Conservation (phyloP, 495 filamentous ascomycete species). For the Penicillium daleae region DNA sequence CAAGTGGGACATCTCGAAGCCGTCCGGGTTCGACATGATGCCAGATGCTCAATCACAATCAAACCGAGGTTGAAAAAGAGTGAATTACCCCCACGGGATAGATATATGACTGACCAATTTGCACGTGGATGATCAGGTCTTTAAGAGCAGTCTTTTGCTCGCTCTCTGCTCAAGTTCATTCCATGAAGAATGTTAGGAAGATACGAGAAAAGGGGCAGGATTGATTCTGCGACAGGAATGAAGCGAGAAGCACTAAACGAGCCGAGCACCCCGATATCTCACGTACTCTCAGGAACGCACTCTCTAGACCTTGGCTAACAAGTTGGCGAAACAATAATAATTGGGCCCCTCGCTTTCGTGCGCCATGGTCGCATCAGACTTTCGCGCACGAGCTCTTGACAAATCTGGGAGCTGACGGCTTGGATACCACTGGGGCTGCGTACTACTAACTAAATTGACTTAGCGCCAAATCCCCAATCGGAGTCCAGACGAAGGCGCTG, state of each 20-base stretch:
- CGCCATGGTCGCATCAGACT: conserved; percentile 10
- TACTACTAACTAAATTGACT: background rate
- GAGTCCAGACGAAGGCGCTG: background rate
- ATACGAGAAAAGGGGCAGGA: background rate
- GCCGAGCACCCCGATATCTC: background rate
- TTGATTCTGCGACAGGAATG: background rate
- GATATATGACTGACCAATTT: background rate
- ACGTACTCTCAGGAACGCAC: background rate
- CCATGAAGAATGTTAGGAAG: background rate
- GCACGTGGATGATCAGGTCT: background rate
- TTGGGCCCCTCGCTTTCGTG: background rate
- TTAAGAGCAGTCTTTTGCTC: conserved; percentile 3
- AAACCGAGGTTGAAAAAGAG: background rate
- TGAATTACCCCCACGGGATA: background rate
- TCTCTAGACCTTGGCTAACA: background rate
- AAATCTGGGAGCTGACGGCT: conserved; percentile 13
- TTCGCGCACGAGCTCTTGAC: conserved; percentile 21
- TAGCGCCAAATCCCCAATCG: background rate
- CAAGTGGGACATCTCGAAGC: conserved; percentile 20
- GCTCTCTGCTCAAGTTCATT: background rate
- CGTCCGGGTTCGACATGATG: conserved; percentile 16
- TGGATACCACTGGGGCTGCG: background rate
- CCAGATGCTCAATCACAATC: background rate
- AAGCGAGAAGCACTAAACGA: background rate
- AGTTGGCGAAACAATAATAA: background rate